A percentile compares a stretch with the other conserved stretches of the same genome.
phyloP scores from a whole-genome alignment of 306 rosid species.

The Gastrolobium bilobum region DNA sequence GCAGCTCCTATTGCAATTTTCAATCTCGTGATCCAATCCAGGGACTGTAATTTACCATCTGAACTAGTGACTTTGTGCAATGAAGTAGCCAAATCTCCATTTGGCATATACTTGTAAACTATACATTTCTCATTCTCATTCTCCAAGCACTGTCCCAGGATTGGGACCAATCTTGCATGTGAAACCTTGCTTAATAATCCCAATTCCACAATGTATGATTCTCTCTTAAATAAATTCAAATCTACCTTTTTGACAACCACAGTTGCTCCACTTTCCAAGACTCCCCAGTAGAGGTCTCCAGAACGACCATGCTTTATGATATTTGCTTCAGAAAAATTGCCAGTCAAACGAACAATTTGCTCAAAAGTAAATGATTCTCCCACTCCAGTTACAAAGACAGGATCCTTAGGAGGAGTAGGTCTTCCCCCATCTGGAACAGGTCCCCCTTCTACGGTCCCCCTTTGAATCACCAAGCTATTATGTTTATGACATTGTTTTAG shows the following conservation, averaged over 20 bases:
- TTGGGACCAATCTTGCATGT: constrained; percentile 81
- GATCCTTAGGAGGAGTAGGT: constrained; percentile 65
- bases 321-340: constrained; percentile 74
- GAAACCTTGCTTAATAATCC: constrained; percentile 77
- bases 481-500: constrained; percentile 51
- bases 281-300: constrained; percentile 80
- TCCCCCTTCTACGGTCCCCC: constrained; percentile 63
- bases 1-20: constrained; percentile 97
- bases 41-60: constrained; percentile 64
- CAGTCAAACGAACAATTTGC: constrained; percentile 69
- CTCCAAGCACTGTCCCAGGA: constrained; percentile 89
- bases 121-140: constrained; percentile 78
- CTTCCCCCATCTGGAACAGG: constrained; percentile 60
- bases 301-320: constrained; percentile 89
- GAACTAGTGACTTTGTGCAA: constrained; percentile 62
- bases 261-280: constrained; percentile 63
- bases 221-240: constrained; percentile 59
- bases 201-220: constrained; percentile 69
- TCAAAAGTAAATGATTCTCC: constrained; percentile 78
- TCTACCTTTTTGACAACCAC: constrained; percentile 84
- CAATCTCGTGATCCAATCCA: constrained; percentile 96
- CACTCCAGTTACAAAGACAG: constrained; percentile 48
- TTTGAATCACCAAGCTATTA: constrained; percentile 51
- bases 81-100: constrained; percentile 84
- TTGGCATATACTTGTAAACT: constrained; percentile 86